Percentiles rank a stretch among this genome's conserved stretches.
Evolutionary conservation across 208 protist genomes (phyloP).

Genomic region (Spironucleus salmonicida): DNA sequence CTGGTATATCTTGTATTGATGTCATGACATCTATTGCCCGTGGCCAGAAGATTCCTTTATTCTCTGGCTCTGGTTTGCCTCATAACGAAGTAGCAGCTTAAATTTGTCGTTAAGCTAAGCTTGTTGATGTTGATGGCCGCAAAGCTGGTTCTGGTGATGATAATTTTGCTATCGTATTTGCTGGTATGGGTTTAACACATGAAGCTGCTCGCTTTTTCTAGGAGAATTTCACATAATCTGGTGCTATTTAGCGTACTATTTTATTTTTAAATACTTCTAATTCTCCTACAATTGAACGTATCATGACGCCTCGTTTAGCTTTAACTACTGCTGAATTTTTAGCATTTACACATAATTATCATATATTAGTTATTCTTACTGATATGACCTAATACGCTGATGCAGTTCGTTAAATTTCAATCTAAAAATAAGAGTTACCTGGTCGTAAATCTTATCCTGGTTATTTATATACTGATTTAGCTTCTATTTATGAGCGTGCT

Average conservation of each 20-base stretch:
- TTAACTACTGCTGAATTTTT: slow-evolving; percentile 98
- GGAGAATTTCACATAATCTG: slow-evolving; percentile 96
- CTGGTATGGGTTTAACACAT: slow-evolving; percentile 98
- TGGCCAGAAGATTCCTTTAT: slow-evolving; percentile 99
- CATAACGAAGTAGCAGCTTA: slow-evolving; percentile 99
- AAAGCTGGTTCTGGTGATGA: slow-evolving; percentile 68
- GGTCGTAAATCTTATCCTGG: slow-evolving; percentile 96
- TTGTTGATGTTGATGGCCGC: slow-evolving; percentile 65
- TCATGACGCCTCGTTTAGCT: slow-evolving; percentile 91
- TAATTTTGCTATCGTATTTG: slow-evolving; percentile 96
- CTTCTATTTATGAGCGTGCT: slow-evolving; percentile 97
- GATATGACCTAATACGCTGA: slow-evolving; percentile 99
- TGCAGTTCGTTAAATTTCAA: slow-evolving; percentile 97
- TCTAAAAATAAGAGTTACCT: slow-evolving; percentile 96
- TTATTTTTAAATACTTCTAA: slow-evolving; percentile 95
- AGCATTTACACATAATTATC: slow-evolving; percentile 96
- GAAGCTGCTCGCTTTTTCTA: slow-evolving; percentile 98
- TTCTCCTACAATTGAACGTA: slow-evolving; percentile 97
- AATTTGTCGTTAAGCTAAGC: slow-evolving; percentile 95
- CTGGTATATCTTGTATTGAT: slow-evolving; percentile 98
- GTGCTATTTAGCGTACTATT: slow-evolving; percentile 84
- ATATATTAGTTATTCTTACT: slow-evolving; percentile 56
- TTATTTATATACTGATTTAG: slow-evolving; percentile 99
- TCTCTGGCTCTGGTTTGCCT: slow-evolving; percentile 96
- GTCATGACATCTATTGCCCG: slow-evolving; percentile 98